Percentiles rank a stretch among this genome's conserved stretches.
Conservation (phyloP, 2,329 filamentous ascomycete species). For the Dothideomycetes sp. region DNA sequence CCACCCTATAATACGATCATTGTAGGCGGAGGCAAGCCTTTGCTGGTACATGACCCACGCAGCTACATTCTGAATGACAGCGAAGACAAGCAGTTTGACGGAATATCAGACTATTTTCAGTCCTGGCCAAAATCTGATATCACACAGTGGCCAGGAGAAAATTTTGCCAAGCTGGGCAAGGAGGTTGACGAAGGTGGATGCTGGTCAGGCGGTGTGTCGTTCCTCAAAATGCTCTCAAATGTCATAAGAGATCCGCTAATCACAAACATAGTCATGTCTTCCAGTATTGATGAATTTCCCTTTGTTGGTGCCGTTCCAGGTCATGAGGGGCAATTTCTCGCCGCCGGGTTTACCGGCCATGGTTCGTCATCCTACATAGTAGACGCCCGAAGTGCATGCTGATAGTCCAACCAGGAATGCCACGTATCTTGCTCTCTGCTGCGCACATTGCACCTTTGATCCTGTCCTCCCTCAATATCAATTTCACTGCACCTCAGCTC, state of each 20-base stretch:
- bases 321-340: conserved; percentile 16
- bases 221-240: not conserved
- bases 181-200: conserved; percentile 16
- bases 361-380: conserved; percentile 11
- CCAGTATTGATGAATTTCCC: conserved; percentile 13
- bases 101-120: conserved; percentile 18
- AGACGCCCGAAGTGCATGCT: not conserved
- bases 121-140: conserved; percentile 20
- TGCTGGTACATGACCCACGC: conserved; percentile 16
- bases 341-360: conserved; percentile 18
- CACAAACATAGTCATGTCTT: too few relatives aligned
- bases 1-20: conserved; percentile 21
- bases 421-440: conserved; percentile 20
- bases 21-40: conserved; percentile 17
- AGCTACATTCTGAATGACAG: conserved; percentile 15
- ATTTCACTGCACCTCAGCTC: conserved; percentile 13
- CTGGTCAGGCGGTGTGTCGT: conserved; percentile 19
- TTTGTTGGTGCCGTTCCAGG: conserved; percentile 17
- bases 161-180: conserved; percentile 13
- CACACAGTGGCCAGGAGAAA: conserved; percentile 13
- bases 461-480: conserved; percentile 13
- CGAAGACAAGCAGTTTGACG: conserved; percentile 17
- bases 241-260: too few relatives aligned
- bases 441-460: conserved; percentile 18
- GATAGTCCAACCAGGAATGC: conserved; percentile 16